Evolutionary conservation across 2,329 filamentous ascomycete species (phyloP), one percentile per base, ranked within the genome.

Genomic region (Aspergillus latus): DNA sequence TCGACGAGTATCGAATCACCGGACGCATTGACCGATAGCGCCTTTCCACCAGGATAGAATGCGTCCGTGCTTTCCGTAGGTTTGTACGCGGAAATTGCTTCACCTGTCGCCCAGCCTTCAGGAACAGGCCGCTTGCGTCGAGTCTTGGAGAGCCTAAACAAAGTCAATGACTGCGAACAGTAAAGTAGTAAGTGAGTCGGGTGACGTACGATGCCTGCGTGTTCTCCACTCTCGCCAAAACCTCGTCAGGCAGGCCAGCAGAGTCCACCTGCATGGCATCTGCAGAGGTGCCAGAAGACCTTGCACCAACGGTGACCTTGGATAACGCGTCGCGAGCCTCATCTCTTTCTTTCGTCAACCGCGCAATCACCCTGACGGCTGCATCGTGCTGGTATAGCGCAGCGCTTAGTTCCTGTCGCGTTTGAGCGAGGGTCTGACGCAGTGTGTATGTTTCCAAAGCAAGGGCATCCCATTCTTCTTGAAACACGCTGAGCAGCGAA

Each of bases 371-470:
- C 61, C 94, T 84, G 49, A 96, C 87, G n/a, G 94, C 94, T 2
- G 94, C 93, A 80, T 99, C 94, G 67, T 97, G 90, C 76, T 97
- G 93, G 76, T 99, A 99, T 26, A 99, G 82, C 0, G 94, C 90
- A 1, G 91, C 94, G 55, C 91, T 91, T 55, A 99, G 84, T 78
- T 99, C 94, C 76, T 97, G 92, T 63, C 93, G 83, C 42, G 92
- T 96, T 72, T 96, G 90, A 50, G 88, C 83, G 60, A 99, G 81
- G 71, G 96, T 91, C 74, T 97, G 90, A 76, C 90, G 88, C 58
- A 97, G 79, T 64, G 90, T 94, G 74, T 92, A 97, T 49, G 91
- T 90, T 77, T 99, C 94, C 36, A 97, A 80, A 10, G 93, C 90
- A 44, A 97, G 79, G 7, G 92, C 88, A 72, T 99, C 94, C 94